These are phyloP conservation scores for Aureobasidium vineae DNA, from an alignment of 2,329 filamentous ascomycete genomes.

Conservation along the genomic window DNA sequence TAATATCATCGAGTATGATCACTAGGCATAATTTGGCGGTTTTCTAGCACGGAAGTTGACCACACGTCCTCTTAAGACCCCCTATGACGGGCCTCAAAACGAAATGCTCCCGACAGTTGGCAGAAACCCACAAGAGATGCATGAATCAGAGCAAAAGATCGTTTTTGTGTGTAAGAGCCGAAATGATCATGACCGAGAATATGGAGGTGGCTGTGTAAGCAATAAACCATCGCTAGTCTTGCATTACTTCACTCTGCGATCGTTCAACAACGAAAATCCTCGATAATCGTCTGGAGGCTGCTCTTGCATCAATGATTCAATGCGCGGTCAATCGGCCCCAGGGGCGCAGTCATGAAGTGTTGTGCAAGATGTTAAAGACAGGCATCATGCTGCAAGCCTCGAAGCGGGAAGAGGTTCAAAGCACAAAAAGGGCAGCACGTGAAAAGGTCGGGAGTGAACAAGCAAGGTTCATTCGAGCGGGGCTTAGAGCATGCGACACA, in stretches of 20 bases:
- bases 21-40: no score
- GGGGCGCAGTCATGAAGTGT: not conserved
- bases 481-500: constrained; percentile 23
- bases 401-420: constrained; percentile 17
- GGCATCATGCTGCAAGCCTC: not conserved
- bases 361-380: not conserved
- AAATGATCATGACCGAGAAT: constrained; percentile 4
- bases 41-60: no score
- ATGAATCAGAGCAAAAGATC: not conserved
- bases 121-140: not conserved
- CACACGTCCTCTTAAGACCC: no score
- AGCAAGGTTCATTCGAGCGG: constrained; percentile 23
- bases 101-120: not conserved
- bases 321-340: not conserved
- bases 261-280: not conserved
- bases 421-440: not conserved
- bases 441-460: constrained; percentile 13
- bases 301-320: not conserved
- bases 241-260: constrained; percentile 16
- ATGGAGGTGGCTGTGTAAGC: constrained; percentile 18
- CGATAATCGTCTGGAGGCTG: not conserved
- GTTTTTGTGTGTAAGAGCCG: not conserved
- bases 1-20: no score
- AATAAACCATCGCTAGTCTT: constrained; percentile 13
- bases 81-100: not conserved